phyloP scores from a whole-genome alignment of 208 protist species.

The Acanthamoeba rhysodes region DNA sequence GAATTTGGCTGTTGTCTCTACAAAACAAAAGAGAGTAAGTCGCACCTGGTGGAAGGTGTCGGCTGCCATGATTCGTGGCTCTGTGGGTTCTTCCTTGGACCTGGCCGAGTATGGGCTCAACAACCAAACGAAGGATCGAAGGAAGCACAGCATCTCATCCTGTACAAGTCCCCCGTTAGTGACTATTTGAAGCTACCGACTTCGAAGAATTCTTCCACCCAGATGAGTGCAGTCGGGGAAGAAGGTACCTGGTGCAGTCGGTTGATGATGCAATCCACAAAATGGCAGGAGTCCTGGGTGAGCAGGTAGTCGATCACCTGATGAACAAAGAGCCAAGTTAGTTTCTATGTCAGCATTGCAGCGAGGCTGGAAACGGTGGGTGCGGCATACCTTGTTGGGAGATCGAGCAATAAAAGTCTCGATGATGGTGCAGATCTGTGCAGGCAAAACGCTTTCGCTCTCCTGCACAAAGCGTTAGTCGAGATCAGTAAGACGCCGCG shows the following conservation, averaged over 20 bases:
- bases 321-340: background rate
- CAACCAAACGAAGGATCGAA: constrained; percentile 24
- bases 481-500: too few species aligned
- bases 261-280: background rate
- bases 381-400: background rate
- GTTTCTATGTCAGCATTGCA: background rate
- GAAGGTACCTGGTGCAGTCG: constrained; percentile 6
- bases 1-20: too few species aligned
- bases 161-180: background rate
- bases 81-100: constrained; percentile 30
- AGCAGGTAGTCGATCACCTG: constrained; percentile 59
- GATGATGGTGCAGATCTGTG: constrained; percentile 26
- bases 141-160: background rate
- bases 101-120: constrained; percentile 47
- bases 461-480: background rate
- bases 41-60: constrained; percentile 37
- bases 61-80: constrained; percentile 26
- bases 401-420: constrained; percentile 10
- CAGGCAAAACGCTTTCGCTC: constrained; percentile 61
- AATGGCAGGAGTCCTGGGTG: constrained; percentile 24
- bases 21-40: too few species aligned
- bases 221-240: background rate
- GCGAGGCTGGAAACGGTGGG: too few species aligned
- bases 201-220: too few species aligned
- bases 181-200: too few species aligned